Conservation (phyloP, 495 filamentous ascomycete genomes). For the Aspergillus steynii region DNA sequence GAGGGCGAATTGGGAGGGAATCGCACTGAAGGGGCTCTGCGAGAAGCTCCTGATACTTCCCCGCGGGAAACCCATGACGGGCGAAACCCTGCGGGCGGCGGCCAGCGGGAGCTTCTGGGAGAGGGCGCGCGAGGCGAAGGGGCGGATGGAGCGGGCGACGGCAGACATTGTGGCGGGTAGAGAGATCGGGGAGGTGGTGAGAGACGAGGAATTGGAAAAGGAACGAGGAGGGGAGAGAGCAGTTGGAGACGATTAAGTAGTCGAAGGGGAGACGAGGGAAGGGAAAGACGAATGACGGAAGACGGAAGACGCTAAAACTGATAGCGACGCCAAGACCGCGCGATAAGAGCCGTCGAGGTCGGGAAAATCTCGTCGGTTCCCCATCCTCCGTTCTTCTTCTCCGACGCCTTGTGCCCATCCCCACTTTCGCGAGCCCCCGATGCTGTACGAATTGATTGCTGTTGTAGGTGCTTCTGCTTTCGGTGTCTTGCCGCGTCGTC, state of each 20-base stretch:
- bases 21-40: conserved; percentile 47
- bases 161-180: conserved; percentile 36
- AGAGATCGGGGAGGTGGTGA: conserved; percentile 21
- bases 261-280: background rate
- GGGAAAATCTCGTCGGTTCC: conserved; percentile 28
- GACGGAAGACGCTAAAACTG: conserved; percentile 11
- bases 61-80: conserved; percentile 52
- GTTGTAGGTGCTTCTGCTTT: conserved; percentile 61
- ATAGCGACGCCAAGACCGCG: conserved; percentile 31
- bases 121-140: conserved; percentile 44
- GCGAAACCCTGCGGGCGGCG: conserved; percentile 37
- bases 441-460: conserved; percentile 98
- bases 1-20: conserved; percentile 13
- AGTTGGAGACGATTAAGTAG: conserved; percentile 17
- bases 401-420: conserved; percentile 14
- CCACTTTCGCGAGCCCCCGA: conserved; percentile 35
- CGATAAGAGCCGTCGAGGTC: conserved; percentile 18
- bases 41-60: conserved; percentile 50
- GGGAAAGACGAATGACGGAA: conserved; percentile 10
- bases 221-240: conserved; percentile 28
- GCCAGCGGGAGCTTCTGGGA: conserved; percentile 44
- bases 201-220: conserved; percentile 29
- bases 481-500: conserved; percentile 9
- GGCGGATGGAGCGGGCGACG: conserved; percentile 41
- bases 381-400: conserved; percentile 13